phyloP scores from a whole-genome alignment of 2,329 filamentous ascomycete genomes.

The Aulographum hederae region DNA sequence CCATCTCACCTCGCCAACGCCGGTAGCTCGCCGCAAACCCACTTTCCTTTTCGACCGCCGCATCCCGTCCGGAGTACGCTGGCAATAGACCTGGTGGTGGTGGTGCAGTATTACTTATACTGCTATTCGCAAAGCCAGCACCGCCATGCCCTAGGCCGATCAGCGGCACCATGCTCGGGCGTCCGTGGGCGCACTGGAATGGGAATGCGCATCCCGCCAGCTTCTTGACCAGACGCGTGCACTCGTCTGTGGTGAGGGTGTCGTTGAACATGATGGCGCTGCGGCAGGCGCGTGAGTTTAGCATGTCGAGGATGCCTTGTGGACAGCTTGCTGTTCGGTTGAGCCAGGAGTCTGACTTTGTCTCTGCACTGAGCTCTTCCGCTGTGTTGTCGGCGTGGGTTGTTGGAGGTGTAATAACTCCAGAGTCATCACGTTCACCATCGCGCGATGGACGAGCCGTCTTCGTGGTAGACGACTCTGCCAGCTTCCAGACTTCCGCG shows the following conservation, averaged over 20 bases:
- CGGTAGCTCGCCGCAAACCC: no score
- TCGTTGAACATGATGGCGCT: slow-evolving; percentile 85
- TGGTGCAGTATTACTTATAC: no score
- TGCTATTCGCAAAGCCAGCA: no score
- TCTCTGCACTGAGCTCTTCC: neutral
- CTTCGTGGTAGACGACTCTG: slow-evolving; percentile 23
- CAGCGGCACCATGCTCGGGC: slow-evolving; percentile 30
- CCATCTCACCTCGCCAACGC: no score
- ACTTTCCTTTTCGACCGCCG: no score
- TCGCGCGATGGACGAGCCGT: no score
- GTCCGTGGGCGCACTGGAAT: slow-evolving; percentile 70
- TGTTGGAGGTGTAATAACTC: neutral
- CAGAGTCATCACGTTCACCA: neutral
- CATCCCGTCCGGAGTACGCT: no score
- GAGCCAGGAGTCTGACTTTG: slow-evolving; percentile 30
- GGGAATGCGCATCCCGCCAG: slow-evolving; percentile 52
- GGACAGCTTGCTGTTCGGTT: slow-evolving; percentile 51
- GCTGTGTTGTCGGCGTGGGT: neutral
- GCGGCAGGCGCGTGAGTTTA: slow-evolving; percentile 59
- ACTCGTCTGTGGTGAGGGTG: slow-evolving; percentile 37
- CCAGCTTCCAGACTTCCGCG: slow-evolving; percentile 50
- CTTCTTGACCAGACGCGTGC: slow-evolving; percentile 34
- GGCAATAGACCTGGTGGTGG: no score
- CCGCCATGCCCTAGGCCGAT: slow-evolving; percentile 11
- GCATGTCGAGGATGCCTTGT: slow-evolving; percentile 52